These are phyloP conservation scores for Thyridium curvatum DNA, from an alignment of 2,329 filamentous ascomycete genomes.

Conservation along the genomic window DNA sequence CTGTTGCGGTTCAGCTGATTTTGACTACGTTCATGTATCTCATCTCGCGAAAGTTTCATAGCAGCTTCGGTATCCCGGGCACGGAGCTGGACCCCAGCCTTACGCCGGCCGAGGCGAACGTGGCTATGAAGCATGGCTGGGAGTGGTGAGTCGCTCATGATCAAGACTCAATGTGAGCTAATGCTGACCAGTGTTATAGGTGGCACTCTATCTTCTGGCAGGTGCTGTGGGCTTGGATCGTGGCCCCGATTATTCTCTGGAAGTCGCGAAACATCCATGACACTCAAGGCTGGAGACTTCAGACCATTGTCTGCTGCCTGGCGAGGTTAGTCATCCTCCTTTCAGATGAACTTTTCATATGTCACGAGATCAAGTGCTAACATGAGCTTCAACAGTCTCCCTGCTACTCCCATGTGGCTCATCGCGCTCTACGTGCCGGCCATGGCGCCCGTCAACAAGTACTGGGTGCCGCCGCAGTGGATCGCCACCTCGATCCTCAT, in stretches of 20 bases:
- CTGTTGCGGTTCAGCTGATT: constrained; percentile 36
- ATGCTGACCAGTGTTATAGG: constrained; percentile 22
- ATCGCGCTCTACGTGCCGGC: constrained; percentile 47
- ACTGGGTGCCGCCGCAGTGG: constrained; percentile 57
- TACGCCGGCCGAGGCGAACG: constrained; percentile 37
- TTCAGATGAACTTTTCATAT: too few species aligned
- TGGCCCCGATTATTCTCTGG: constrained; percentile 56
- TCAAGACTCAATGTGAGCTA: too few species aligned
- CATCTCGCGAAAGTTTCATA: constrained; percentile 60
- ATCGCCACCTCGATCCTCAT: constrained; percentile 55
- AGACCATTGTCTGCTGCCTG: constrained; percentile 49
- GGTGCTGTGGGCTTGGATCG: constrained; percentile 55
- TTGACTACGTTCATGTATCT: constrained; percentile 55
- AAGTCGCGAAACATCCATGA: constrained; percentile 55
- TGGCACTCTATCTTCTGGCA: constrained; percentile 61
- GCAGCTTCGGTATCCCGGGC: constrained; percentile 51
- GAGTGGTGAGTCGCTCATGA: constrained; percentile 51
- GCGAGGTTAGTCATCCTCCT: too few species aligned
- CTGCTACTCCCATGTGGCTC: constrained; percentile 62
- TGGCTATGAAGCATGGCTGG: constrained; percentile 45
- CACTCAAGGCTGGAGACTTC: constrained; percentile 59
- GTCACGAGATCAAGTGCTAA: too few species aligned
- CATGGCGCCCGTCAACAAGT: constrained; percentile 45
- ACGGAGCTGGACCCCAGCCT: constrained; percentile 51
- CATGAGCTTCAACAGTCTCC: constrained; percentile 39